Conservation (phyloP, 2,329 filamentous ascomycete genomes). For the Rosellinia necatrix region DNA sequence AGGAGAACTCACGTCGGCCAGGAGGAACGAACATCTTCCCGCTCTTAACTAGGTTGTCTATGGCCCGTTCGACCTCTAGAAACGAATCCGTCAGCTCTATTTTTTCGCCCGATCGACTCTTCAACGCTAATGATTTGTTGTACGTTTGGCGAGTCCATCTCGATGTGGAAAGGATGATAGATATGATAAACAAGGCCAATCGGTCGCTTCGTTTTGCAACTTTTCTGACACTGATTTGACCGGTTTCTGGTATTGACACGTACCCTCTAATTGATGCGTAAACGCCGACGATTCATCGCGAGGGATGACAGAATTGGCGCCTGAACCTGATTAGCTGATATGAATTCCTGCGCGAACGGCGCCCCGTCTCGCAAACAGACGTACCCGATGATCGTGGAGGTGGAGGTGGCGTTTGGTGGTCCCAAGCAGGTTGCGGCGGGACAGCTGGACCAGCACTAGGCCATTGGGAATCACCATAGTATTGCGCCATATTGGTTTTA, state of each 20-base stretch:
- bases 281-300: conserved; percentile 80
- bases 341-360: neutral
- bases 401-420: conserved; percentile 72
- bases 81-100: conserved; percentile 35
- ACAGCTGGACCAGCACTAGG: conserved; percentile 46
- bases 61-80: conserved; percentile 90
- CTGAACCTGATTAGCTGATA: conserved; percentile 48
- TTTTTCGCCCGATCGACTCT: conserved; percentile 1
- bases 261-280: conserved; percentile 88
- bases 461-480: conserved; percentile 44
- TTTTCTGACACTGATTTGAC: neutral
- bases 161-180: too few relatives aligned
- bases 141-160: too few relatives aligned
- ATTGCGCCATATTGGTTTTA: conserved; percentile 39
- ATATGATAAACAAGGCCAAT: too few relatives aligned
- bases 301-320: conserved; percentile 74
- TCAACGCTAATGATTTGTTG: neutral
- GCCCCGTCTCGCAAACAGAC: neutral
- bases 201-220: too few relatives aligned
- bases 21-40: conserved; percentile 82
- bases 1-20: conserved; percentile 78
- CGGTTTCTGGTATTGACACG: conserved; percentile 44
- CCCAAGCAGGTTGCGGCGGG: conserved; percentile 65
- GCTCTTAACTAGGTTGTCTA: conserved; percentile 95
- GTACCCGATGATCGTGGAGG: conserved; percentile 66